Evolutionary conservation across 2,329 filamentous ascomycete genomes (phyloP).

Genomic region (Coleophoma cylindrospora): DNA sequence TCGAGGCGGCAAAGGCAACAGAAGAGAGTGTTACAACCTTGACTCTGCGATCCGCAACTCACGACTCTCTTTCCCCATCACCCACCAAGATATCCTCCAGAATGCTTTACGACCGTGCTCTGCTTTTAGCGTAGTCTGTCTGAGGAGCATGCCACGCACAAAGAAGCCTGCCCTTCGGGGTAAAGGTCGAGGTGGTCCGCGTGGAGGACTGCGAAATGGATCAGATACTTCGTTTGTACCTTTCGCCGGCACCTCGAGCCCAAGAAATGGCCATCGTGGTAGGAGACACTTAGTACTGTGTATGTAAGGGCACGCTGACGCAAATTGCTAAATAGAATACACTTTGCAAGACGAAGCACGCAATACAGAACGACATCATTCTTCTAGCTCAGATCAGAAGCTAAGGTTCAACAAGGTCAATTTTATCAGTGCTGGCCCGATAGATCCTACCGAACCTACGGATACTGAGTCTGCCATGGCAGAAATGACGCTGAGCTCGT

Average conservation of each 20-base stretch:
- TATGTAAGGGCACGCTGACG: background rate
- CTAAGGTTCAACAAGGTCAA: slow-evolving; percentile 49
- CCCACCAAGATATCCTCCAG: no score
- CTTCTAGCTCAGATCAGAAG: slow-evolving; percentile 40
- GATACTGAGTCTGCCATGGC: slow-evolving; percentile 16
- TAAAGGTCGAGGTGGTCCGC: slow-evolving; percentile 4
- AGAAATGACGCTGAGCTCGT: slow-evolving; percentile 13
- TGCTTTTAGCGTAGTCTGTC: no score
- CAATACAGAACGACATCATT: slow-evolving; percentile 46
- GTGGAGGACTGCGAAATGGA: slow-evolving; percentile 1
- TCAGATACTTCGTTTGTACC: slow-evolving; percentile 13
- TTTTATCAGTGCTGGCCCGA: slow-evolving; percentile 56
- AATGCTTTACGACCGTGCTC: no score
- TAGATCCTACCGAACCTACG: slow-evolving; percentile 29
- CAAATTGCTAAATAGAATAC: slow-evolving; percentile 12
- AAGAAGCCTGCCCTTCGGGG: slow-evolving; percentile 9
- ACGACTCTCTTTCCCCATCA: no score
- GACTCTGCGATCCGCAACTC: no score
- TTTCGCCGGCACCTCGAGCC: slow-evolving; percentile 12
- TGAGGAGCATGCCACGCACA: slow-evolving; percentile 11
- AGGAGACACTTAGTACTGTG: background rate
- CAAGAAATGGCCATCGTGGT: slow-evolving; percentile 12
- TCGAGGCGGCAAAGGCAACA: no score
- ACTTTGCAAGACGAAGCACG: slow-evolving; percentile 50
- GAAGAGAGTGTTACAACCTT: no score